These are phyloP conservation scores for Venturia nashicola DNA, from an alignment of 2,329 filamentous ascomycete genomes.

Conservation along the genomic window DNA sequence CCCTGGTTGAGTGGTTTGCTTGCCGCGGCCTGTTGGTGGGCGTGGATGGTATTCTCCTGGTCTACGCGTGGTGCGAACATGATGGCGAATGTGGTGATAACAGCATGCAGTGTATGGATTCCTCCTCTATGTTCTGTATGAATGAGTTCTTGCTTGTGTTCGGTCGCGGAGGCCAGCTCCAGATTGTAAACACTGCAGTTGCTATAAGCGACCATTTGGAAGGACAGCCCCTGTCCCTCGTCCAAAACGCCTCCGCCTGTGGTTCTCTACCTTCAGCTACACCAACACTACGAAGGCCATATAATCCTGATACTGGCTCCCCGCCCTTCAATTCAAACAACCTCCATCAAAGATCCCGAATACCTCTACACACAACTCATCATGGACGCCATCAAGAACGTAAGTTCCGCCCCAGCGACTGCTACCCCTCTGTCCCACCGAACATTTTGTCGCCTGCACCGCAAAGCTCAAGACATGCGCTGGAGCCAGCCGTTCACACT, in stretches of 20 bases:
- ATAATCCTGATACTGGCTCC: neutral
- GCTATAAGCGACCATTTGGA: neutral
- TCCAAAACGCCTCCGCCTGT: neutral
- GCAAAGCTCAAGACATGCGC: neutral
- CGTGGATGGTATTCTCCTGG: slow-evolving; percentile 77
- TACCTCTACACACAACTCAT: slow-evolving; percentile 7
- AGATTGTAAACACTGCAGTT: slow-evolving; percentile 3
- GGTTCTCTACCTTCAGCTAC: neutral
- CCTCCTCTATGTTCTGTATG: neutral
- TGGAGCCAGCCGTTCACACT: neutral
- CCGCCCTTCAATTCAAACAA: neutral
- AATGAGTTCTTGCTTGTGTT: neutral
- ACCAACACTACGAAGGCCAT: neutral
- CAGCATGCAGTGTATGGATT: neutral
- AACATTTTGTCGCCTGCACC: slow-evolving; percentile 9
- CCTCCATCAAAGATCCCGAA: neutral
- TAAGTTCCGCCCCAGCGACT: slow-evolving; percentile 14
- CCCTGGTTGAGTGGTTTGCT: slow-evolving; percentile 62
- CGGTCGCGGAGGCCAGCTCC: neutral
- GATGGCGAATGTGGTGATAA: slow-evolving; percentile 18
- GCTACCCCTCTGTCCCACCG: slow-evolving; percentile 12
- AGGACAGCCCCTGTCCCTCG: neutral
- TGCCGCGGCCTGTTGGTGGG: slow-evolving; percentile 56
- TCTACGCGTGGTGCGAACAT: slow-evolving; percentile 68
- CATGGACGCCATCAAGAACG: slow-evolving; percentile 33